A percentile compares a stretch with the other conserved stretches of the same genome.
These are phyloP conservation scores for Gypsophila paniculata DNA, from an alignment of 179 eudicot genomes.

Conservation along the genomic window DNA sequence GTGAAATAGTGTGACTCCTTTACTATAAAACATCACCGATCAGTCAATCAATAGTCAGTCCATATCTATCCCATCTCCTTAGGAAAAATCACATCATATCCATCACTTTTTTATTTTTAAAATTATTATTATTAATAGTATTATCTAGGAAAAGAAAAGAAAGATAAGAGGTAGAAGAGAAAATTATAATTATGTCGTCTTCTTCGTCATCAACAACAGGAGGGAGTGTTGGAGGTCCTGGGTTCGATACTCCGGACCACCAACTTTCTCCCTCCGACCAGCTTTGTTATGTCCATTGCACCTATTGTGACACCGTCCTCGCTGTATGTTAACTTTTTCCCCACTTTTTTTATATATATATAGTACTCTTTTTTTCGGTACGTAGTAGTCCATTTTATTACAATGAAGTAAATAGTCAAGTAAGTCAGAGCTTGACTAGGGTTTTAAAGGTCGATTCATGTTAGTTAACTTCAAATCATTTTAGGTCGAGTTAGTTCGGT, in stretches of 20 bases:
- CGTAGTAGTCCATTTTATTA: neutral
- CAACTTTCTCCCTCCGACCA: conserved; percentile 58
- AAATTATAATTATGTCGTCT: conserved; percentile 23
- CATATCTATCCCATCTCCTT: conserved; percentile 32
- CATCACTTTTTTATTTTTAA: neutral
- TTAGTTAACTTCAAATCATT: too few relatives aligned
- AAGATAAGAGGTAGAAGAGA: neutral
- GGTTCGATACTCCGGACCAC: conserved; percentile 26
- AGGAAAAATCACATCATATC: conserved; percentile 11
- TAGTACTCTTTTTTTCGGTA: neutral
- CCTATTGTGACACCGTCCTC: conserved; percentile 79
- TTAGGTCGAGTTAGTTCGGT: too few relatives aligned
- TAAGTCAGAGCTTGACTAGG: too few relatives aligned
- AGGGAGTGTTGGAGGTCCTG: conserved; percentile 21
- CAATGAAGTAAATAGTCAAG: neutral
- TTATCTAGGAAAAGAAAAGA: neutral
- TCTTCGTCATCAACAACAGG: conserved; percentile 34
- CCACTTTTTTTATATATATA: neutral
- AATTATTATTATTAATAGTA: too few relatives aligned
- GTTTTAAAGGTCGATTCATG: too few relatives aligned
- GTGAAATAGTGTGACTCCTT: neutral
- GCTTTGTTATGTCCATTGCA: conserved; percentile 92
- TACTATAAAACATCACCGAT: conserved; percentile 31
- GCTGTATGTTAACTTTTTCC: conserved; percentile 41
- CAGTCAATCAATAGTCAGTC: conserved; percentile 38